phyloP scores from a whole-genome alignment of 2,329 filamentous ascomycete species.

The Diaporthe capsici region DNA sequence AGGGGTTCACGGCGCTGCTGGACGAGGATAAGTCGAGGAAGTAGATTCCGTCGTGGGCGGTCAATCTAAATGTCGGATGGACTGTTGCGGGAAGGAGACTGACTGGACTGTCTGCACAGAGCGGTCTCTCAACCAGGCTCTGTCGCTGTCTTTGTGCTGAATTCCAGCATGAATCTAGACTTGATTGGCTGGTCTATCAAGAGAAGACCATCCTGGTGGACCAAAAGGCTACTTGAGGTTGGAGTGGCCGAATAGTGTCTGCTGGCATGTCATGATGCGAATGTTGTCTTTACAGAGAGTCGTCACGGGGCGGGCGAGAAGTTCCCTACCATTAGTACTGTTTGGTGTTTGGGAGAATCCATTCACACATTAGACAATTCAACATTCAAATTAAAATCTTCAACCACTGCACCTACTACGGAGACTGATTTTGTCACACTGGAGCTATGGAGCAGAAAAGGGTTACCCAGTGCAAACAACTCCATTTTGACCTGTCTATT shows the following conservation, averaged over 20 bases:
- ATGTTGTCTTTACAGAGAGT: neutral
- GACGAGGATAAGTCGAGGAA: slow-evolving; percentile 45
- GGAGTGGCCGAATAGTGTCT: neutral
- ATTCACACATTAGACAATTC: neutral
- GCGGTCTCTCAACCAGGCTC: too few species aligned
- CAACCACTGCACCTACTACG: neutral
- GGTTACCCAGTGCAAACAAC: neutral
- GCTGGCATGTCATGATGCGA: neutral
- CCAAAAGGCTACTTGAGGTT: neutral
- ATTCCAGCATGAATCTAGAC: neutral
- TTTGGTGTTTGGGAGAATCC: neutral
- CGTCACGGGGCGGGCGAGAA: neutral
- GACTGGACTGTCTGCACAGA: too few species aligned
- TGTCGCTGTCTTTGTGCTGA: too few species aligned
- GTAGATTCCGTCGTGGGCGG: neutral
- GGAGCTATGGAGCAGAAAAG: neutral
- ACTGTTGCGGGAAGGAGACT: neutral
- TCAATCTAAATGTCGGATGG: too few species aligned
- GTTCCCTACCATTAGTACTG: neutral
- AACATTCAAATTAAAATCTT: neutral
- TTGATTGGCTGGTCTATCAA: neutral
- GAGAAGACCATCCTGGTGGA: neutral
- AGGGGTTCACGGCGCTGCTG: slow-evolving; percentile 72
- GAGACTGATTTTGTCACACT: neutral
- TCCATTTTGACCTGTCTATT: slow-evolving; percentile 5